Base-by-base conservation (phyloP, 192 early-diverging fungal species). In the Obelidium mucronatum region DNA sequence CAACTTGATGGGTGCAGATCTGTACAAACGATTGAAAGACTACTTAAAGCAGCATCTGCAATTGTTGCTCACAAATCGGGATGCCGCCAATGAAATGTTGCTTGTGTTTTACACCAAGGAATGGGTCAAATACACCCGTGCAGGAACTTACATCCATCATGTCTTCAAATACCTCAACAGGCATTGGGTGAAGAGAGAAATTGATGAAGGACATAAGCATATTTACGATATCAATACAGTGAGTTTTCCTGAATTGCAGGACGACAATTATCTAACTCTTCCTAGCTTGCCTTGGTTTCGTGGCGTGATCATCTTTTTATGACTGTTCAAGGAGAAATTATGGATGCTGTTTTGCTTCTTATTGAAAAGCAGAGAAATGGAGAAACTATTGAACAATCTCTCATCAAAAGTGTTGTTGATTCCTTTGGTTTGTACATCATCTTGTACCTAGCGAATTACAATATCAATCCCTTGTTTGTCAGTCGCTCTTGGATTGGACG, bases 121-220 rank as follows among this genome's bases (percentile, higher is more conserved):
- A 79, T 99, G 97, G 97, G 83, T 82, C 44, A 89, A 92, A 78
- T 99, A 93, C 78, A 97, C 95, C 15, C 85, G 88, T n/a, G 93
- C 94, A 3, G 89, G 93, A 26, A 87, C 86, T 60, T 91, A 89
- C 73, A 91, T 98, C 59, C 90, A 98, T 81, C 93, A 98, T 78
- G 86, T 97, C 58, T 98, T 98, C 75, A 84, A 86, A 17, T 99
- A 99, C 80, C 86, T 99, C 59, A 99, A 99, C 82, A 90, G 96
- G 40, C 93, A 96, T 80, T 99, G 97, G 97, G 93, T 98, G 52
- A 96, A 94, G 82, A 87, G 97, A 76, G 94, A 97, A 84, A 92
- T 96, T 62, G 95, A 97, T 42, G 97, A 99, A 73, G 93, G 94
- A 34, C 90, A 88, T 80, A 94, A 92, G 84, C 87, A 86, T 73